Evolutionary conservation across 2,329 filamentous ascomycete genomes (phyloP), one percentile per base, ranked within the genome.

Genomic region (Colletotrichum acutatum): DNA sequence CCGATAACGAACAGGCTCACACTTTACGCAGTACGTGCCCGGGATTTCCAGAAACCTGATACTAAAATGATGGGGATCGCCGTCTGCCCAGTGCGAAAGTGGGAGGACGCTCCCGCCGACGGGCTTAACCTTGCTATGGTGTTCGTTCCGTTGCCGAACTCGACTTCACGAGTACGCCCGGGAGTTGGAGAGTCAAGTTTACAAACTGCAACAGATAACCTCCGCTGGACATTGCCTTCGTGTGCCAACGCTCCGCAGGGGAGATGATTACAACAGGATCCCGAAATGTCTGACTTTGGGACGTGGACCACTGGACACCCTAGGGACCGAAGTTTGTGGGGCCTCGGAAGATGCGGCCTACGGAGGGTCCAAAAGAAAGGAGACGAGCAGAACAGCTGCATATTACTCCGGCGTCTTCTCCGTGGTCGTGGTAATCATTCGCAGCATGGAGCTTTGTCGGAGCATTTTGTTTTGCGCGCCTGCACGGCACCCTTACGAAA

Each of bases 341-440:
- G 46, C 24, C 37, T 72, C 58, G 69, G 69, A 42, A 68, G 37
- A 63, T 63, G 69, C 69, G 65, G 69, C 65, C 59, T 52, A 30
- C 28, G 53, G 69, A 63, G 64, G 53, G 58, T n/a, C 65, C 65
- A 8, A 28, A 19, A 37, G 58, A 66, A 30, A 34, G n/a, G 32
- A 52, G 26, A 19, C 11, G 49, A 19, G 49, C 28, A 28, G 52
- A 19, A 30, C 3, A 42, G 62, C 16, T 9, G 46, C 28, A 59
- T 30, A 65, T 49, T 61, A 28, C 66, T 30, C 49, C 54, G 60
- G 46, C 61, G 32, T 32, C 37, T 32, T 46, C 59, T 57, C 37
- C 59, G 66, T 69, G 59, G n/a, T 26, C 59, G 66, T 69, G 59
- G n/a, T 26, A 65, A 16, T 49, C 65, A 28, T 60, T 49, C 16